Base-by-base conservation (phyloP, 148 eudicot species). In the Nepenthes gracilis region DNA sequence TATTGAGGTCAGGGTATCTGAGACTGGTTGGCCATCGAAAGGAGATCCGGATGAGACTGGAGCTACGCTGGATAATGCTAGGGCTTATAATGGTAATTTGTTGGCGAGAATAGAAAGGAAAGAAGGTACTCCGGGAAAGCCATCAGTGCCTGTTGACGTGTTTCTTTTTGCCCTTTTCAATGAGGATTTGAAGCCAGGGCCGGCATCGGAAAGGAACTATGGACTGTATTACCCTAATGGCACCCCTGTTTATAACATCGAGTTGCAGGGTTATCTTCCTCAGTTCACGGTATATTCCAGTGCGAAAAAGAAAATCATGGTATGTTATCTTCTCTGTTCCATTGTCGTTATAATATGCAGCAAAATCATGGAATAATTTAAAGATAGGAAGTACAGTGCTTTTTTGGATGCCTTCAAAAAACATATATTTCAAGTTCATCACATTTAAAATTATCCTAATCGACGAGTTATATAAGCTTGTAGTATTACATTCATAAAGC, bases 1-100 rank as follows among this genome's bases (percentile, higher is more conserved):
- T 48, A 74, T 85, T 2, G 75, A 65, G 55, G 75, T 91, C 6
- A 79, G 67, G 45, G 63, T 87, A 36, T 91, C 96, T 10, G 97
- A 91, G 71, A 91, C 97, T 6, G 96, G 97, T 5, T 91, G 97
- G 97, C 96, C 96, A 0, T 85, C 96, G 0, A 85, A 80, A 60
- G 97, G 96, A 10, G 96, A 91, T 66, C 35, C 78, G 9, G 52
- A 81, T 57, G 96, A 91, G 72, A 57, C 61, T 1, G 97, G 97
- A 60, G 97, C 97, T 1, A 75, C 90, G 1, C 69, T 62, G 12
- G 73, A 82, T 47, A 91, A 91, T 62, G 97, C 97, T 1, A 83
- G 68, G 3, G 52, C 88, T 7, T 91, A 91, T 66, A 91, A 87
- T 56, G 83, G 90, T 23, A 91, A 91, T 59, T 69, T 91, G 83